Conservation (phyloP, 805 yeast genomes). For the Teunomyces atbi region DNA sequence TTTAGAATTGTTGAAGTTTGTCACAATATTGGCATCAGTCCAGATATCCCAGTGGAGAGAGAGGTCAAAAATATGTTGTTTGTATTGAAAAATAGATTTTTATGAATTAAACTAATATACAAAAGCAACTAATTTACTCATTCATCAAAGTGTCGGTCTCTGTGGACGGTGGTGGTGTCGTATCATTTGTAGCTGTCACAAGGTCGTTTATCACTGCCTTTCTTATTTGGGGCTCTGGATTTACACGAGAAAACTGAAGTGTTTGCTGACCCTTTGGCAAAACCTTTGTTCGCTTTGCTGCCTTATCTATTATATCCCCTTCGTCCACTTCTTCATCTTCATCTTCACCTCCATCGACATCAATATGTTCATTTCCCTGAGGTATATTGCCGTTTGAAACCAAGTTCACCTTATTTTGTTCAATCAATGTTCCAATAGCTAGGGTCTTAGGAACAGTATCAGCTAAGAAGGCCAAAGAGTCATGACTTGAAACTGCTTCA, state of each 20-base stretch:
- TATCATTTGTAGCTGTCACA: constrained; percentile 20
- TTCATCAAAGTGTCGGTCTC: neutral
- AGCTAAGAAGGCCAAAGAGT: constrained; percentile 58
- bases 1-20: constrained; percentile 36
- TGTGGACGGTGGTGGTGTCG: neutral
- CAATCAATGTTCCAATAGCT: constrained; percentile 48
- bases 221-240: constrained; percentile 13
- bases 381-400: constrained; percentile 7
- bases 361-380: neutral
- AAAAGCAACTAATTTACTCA: neutral
- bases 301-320: constrained; percentile 1
- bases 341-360: constrained; percentile 1
- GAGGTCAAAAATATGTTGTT: constrained; percentile 30
- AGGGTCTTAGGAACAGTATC: constrained; percentile 67
- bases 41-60: constrained; percentile 15
- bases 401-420: constrained; percentile 36
- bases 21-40: constrained; percentile 23
- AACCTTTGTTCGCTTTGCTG: neutral
- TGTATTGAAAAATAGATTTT: constrained; percentile 19
- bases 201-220: constrained; percentile 37
- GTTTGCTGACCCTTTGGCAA: constrained; percentile 40
- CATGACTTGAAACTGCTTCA: constrained; percentile 56
- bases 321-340: constrained; percentile 6
- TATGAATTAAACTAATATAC: constrained; percentile 2
- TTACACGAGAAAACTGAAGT: constrained; percentile 22